Percentiles rank a stretch among this genome's conserved stretches.
phyloP scores from a whole-genome alignment of 2,329 filamentous ascomycete species.

The Pseudocercospora fuligena region DNA sequence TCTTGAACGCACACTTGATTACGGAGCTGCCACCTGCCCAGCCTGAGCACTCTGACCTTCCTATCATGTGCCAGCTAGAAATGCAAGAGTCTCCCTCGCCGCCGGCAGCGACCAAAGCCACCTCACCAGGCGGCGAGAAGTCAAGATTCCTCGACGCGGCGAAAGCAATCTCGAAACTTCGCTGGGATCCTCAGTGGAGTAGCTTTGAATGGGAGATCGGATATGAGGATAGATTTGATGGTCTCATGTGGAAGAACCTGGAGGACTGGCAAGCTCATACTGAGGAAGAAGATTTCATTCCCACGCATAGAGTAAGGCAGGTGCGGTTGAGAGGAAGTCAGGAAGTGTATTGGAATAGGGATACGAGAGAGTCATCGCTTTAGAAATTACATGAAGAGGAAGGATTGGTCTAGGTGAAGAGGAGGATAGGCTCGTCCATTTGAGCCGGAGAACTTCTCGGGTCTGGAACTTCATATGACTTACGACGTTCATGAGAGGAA shows the following conservation, averaged over 20 bases:
- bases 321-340: conserved; percentile 49
- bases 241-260: conserved; percentile 53
- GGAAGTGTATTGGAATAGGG: conserved; percentile 57
- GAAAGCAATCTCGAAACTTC: neutral
- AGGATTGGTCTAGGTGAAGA: no score
- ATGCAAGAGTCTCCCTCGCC: neutral
- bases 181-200: neutral
- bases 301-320: conserved; percentile 59
- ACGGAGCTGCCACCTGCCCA: neutral
- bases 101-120: neutral
- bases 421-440: no score
- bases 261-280: conserved; percentile 58
- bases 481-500: neutral
- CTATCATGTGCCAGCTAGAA: neutral
- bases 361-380: conserved; percentile 26
- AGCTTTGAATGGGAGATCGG: conserved; percentile 55
- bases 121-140: neutral
- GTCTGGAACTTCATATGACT: no score
- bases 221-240: conserved; percentile 59
- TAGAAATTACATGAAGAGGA: neutral
- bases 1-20: neutral
- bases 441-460: no score
- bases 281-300: conserved; percentile 62
- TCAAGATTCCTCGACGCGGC: neutral
- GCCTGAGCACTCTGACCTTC: neutral